Conservation (phyloP, 2,329 filamentous ascomycete genomes). For the Fragosphaeria purpurea region DNA sequence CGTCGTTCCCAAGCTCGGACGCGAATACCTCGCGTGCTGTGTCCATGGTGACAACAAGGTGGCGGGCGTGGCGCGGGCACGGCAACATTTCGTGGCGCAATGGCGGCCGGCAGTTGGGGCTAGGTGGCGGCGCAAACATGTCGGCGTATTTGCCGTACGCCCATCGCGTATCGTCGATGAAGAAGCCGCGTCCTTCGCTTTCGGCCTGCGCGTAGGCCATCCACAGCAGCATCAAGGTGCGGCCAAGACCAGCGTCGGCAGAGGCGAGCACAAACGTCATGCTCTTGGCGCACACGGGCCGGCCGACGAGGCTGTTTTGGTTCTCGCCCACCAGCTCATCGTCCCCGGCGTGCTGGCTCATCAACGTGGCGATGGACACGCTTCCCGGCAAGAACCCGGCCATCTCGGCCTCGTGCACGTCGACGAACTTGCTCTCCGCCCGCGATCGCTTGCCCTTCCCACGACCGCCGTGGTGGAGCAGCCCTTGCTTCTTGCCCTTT, state of each 20-base stretch:
- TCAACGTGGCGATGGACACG: constrained; percentile 27
- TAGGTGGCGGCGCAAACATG: constrained; percentile 60
- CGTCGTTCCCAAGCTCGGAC: constrained; percentile 25
- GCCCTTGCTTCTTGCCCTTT: too few species aligned
- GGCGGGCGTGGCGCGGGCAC: constrained; percentile 65
- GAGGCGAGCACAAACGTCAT: constrained; percentile 72
- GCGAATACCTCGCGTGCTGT: constrained; percentile 58
- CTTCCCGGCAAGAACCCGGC: constrained; percentile 48
- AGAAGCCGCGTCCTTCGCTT: constrained; percentile 65
- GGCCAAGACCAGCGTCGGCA: constrained; percentile 65
- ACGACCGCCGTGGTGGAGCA: background rate
- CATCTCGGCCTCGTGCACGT: constrained; percentile 61
- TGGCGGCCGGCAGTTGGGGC: constrained; percentile 58
- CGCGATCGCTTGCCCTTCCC: background rate
- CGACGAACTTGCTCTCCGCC: constrained; percentile 58
- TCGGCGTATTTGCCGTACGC: constrained; percentile 66
- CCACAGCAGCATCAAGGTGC: constrained; percentile 70
- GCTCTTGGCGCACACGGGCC: constrained; percentile 55
- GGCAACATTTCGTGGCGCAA: constrained; percentile 68
- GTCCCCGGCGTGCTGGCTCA: constrained; percentile 17
- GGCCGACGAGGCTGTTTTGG: constrained; percentile 29
- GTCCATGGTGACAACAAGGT: constrained; percentile 62
- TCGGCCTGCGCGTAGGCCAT: constrained; percentile 71
- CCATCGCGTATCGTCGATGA: constrained; percentile 77
- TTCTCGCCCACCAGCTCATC: constrained; percentile 37